phyloP scores from a whole-genome alignment of 2,329 filamentous ascomycete species.

The Gnomoniopsis sp. region DNA sequence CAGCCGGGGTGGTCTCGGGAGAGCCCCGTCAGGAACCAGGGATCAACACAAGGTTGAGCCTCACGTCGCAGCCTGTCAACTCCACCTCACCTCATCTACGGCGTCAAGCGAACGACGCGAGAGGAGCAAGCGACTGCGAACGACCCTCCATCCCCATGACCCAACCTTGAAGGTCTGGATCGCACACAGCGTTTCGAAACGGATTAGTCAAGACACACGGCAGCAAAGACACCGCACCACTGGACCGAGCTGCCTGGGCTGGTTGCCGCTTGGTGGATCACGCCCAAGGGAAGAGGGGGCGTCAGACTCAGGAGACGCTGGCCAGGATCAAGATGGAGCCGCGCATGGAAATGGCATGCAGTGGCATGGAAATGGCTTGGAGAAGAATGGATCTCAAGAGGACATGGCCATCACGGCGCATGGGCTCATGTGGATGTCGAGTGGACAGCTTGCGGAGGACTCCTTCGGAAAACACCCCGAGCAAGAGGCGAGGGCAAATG shows the following conservation, averaged over 20 bases:
- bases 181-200: constrained; percentile 14
- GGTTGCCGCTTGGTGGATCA: background rate
- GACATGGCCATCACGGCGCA: no score
- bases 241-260: background rate
- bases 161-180: background rate
- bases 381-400: no score
- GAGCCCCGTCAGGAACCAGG: background rate
- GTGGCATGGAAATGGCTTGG: background rate
- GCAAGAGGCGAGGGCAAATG: background rate
- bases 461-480: background rate
- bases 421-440: no score
- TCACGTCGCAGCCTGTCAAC: background rate
- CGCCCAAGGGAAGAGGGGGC: background rate
- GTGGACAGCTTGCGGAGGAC: background rate
- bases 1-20: constrained; percentile 5
- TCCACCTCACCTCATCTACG: constrained; percentile 13
- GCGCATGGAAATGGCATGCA: background rate
- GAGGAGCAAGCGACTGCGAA: no score
- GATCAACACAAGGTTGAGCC: background rate
- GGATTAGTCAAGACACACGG: background rate
- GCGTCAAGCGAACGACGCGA: constrained; percentile 4
- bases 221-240: background rate
- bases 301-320: background rate
- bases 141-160: no score
- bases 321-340: background rate